Evolutionary conservation across 768 basidiomycete genomes (phyloP).

Genomic region (Suillus brevipes): DNA sequence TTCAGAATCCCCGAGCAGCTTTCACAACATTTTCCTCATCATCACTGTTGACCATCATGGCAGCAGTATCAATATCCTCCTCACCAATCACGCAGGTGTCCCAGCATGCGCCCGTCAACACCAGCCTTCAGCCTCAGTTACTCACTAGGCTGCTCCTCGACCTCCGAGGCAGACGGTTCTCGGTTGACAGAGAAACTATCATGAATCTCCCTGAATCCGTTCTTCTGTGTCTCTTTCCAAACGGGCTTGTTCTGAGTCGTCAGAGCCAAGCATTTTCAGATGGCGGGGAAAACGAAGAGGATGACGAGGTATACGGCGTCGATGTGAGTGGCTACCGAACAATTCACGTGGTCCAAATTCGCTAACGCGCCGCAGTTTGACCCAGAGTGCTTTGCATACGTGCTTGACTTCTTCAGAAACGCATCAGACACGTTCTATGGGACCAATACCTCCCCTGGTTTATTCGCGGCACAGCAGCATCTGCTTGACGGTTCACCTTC

Average conservation of each 20-base stretch:
- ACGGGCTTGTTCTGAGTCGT: slow-evolving; percentile 90
- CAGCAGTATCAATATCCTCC: slow-evolving; percentile 46
- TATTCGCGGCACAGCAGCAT: slow-evolving; percentile 78
- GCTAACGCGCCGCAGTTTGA: slow-evolving; percentile 68
- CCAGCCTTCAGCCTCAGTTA: slow-evolving; percentile 81
- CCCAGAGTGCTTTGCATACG: slow-evolving; percentile 93
- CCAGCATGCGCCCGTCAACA: slow-evolving; percentile 59
- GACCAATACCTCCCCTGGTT: slow-evolving; percentile 65
- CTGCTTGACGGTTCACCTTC: slow-evolving; percentile 65
- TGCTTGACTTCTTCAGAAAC: slow-evolving; percentile 87
- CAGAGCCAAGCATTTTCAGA: slow-evolving; percentile 77
- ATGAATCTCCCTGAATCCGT: slow-evolving; percentile 99
- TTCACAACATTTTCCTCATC: slow-evolving; percentile 18
- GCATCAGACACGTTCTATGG: slow-evolving; percentile 94
- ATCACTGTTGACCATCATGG: slow-evolving; percentile 32
- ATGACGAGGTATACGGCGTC: slow-evolving; percentile 93
- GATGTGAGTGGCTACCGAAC: slow-evolving; percentile 66
- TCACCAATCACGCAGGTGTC: slow-evolving; percentile 57
- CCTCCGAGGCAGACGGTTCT: slow-evolving; percentile 86
- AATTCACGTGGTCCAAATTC: slow-evolving; percentile 5
- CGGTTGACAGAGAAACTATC: slow-evolving; percentile 94
- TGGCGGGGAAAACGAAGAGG: slow-evolving; percentile 71
- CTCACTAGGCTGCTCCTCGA: slow-evolving; percentile 89
- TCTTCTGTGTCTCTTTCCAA: slow-evolving; percentile 93
- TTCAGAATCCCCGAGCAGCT: slow-evolving; percentile 18